phyloP scores from a whole-genome alignment of 176 grass and related monocot species.

The Typha latifolia region DNA sequence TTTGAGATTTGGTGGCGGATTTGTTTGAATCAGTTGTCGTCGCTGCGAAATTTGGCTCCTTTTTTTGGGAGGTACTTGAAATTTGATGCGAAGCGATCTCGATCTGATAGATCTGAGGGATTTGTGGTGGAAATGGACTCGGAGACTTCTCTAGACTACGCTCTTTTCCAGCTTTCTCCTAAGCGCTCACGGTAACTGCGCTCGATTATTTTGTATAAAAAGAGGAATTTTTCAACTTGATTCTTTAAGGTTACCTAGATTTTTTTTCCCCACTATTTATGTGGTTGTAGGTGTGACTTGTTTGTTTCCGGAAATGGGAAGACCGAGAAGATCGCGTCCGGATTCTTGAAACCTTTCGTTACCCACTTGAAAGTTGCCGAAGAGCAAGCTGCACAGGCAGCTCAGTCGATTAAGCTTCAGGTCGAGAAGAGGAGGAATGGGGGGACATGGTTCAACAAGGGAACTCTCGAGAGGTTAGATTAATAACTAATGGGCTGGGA shows the following conservation, averaged over 20 bases:
- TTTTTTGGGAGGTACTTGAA: too few relatives aligned
- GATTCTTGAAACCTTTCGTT: conserved; percentile 82
- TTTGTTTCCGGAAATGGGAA: conserved; percentile 80
- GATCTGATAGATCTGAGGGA: too few relatives aligned
- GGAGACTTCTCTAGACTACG: conserved; percentile 64
- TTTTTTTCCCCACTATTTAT: background rate
- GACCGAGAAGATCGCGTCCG: conserved; percentile 95
- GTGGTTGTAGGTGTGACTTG: conserved; percentile 68
- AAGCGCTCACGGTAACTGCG: conserved; percentile 63
- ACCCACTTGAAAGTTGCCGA: conserved; percentile 74
- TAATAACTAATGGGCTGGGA: background rate
- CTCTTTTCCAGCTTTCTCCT: conserved; percentile 90
- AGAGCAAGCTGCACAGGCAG: conserved; percentile 50
- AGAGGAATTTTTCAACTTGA: conserved; percentile 9
- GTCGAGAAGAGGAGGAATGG: conserved; percentile 33
- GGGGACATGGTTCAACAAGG: conserved; percentile 84
- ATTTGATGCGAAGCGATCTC: too few relatives aligned
- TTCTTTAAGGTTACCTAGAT: conserved; percentile 10
- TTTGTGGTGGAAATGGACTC: conserved; percentile 44
- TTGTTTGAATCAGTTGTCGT: too few relatives aligned
- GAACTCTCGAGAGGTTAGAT: conserved; percentile 83
- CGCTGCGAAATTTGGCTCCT: too few relatives aligned
- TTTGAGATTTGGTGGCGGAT: too few relatives aligned
- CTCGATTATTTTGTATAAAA: background rate
- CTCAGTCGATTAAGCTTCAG: conserved; percentile 54